A percentile compares a stretch with the other conserved stretches of the same genome.
Evolutionary conservation across 2,329 filamentous ascomycete species (phyloP).

Genomic region (Aspergillus sp.): DNA sequence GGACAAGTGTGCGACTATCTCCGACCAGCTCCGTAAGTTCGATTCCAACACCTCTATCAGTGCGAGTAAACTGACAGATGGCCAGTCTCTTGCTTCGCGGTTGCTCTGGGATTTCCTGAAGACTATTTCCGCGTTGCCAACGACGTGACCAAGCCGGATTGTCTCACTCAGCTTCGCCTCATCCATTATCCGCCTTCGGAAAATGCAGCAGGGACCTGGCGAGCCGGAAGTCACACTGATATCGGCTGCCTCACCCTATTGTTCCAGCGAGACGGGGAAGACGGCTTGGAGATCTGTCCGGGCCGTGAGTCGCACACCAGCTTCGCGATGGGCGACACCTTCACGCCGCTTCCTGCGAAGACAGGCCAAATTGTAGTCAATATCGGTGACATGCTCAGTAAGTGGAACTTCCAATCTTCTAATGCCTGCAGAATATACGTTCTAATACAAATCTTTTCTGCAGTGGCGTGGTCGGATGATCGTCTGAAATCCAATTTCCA

Average conservation of each 20-base stretch:
- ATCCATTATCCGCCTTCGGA: constrained; percentile 4
- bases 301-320: constrained; percentile 6
- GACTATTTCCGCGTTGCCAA: constrained; percentile 4
- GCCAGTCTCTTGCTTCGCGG: constrained; percentile 3
- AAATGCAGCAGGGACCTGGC: constrained; percentile 6
- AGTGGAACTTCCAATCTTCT: neutral
- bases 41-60: no score
- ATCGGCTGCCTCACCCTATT: constrained; percentile 10
- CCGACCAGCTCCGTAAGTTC: neutral
- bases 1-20: neutral
- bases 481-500: constrained; percentile 9
- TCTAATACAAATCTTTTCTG: neutral
- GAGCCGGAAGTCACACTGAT: constrained; percentile 8
- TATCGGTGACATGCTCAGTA: constrained; percentile 18
- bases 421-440: neutral
- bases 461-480: constrained; percentile 10
- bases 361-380: constrained; percentile 16
- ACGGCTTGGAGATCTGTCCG: constrained; percentile 7
- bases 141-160: constrained; percentile 5
- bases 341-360: constrained; percentile 13
- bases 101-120: constrained; percentile 3
- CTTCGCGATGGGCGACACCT: constrained; percentile 8
- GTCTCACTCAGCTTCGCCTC: constrained; percentile 6
- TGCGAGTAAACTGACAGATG: no score
- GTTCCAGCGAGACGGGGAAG: constrained; percentile 10